phyloP scores from a whole-genome alignment of 768 basidiomycete genomes.

The Leccinellum albellum region DNA sequence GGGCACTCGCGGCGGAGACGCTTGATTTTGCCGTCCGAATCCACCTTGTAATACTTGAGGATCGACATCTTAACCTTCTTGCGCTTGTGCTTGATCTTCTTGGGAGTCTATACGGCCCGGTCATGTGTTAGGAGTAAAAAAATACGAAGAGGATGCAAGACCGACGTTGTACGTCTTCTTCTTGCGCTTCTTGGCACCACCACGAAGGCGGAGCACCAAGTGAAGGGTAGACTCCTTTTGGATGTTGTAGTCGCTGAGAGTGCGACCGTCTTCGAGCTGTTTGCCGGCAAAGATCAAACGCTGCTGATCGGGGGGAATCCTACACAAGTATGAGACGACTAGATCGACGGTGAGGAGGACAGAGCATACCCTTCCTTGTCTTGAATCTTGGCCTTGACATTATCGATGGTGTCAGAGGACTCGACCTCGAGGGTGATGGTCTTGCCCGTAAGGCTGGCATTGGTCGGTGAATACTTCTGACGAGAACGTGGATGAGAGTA shows the following conservation, averaged over 20 bases:
- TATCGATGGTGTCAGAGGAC: constrained; percentile 95
- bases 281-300: constrained; percentile 99
- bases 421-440: constrained; percentile 98
- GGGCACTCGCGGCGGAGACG: constrained; percentile 97
- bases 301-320: constrained; percentile 92
- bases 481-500: neutral
- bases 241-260: constrained; percentile 93
- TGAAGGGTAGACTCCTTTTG: constrained; percentile 99
- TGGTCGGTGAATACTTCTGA: constrained; percentile 3
- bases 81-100: constrained; percentile 99
- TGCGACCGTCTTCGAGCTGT: constrained; percentile 98
- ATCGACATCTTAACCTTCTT: constrained; percentile 99
- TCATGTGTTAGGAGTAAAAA: constrained; percentile 4
- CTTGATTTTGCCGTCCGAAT: constrained; percentile 99
- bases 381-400: constrained; percentile 97
- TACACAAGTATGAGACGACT: constrained; percentile 26
- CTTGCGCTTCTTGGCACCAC: constrained; percentile 99
- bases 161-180: constrained; percentile 98
- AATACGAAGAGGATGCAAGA: constrained; percentile 6
- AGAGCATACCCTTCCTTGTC: constrained; percentile 86
- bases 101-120: constrained; percentile 65
- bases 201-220: constrained; percentile 94
- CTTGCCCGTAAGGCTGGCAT: constrained; percentile 89
- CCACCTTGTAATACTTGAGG: constrained; percentile 99
- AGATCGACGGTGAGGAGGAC: neutral